Percentiles rank a stretch among this genome's conserved stretches.
phyloP scores from a whole-genome alignment of 2,329 filamentous ascomycete genomes.

The Daldinia sp. region DNA sequence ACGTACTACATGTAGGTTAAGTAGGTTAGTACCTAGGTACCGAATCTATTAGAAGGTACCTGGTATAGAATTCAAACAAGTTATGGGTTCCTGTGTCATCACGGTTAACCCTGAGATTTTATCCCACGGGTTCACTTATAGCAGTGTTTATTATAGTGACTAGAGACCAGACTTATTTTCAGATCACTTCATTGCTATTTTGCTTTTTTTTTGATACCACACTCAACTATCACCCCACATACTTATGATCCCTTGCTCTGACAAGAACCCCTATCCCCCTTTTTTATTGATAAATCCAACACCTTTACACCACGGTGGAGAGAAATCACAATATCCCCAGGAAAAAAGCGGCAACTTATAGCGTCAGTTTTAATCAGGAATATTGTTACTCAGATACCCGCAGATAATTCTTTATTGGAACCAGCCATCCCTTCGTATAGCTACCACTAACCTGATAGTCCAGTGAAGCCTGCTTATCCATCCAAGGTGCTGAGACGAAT shows the following conservation, averaged over 20 bases:
- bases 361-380: background rate
- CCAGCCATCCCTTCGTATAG: background rate
- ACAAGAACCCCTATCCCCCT: background rate
- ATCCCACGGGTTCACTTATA: background rate
- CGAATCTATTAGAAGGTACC: no score
- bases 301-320: background rate
- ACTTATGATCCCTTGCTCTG: no score
- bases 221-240: background rate
- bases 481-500: constrained; percentile 79
- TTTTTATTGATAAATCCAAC: background rate
- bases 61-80: no score
- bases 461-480: background rate
- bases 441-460: background rate
- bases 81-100: no score
- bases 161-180: background rate
- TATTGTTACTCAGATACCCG: background rate
- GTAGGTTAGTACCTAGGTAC: no score
- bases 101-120: background rate
- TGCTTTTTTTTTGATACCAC: background rate
- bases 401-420: background rate
- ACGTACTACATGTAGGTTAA: no score
- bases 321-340: background rate
- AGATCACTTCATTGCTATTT: background rate
- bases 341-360: background rate
- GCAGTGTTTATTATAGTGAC: background rate